Evolutionary conservation across 192 early-diverging fungal genomes (phyloP), one percentile per base, ranked within the genome.

Genomic region (Rhizoclosmatium globosum): DNA sequence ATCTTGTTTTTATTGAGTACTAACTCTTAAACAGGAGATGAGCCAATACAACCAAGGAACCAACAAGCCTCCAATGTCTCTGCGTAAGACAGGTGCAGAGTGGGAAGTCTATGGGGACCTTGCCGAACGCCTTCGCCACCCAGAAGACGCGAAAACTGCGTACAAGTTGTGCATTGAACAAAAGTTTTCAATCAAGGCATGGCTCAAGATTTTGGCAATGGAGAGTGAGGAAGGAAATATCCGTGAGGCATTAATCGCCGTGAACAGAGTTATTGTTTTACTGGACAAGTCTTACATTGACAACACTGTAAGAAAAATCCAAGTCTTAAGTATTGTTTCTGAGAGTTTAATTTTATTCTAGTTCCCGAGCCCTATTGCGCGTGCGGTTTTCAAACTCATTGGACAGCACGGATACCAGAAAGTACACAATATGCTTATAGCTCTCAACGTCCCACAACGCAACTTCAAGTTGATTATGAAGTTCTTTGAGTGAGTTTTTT

Each of bases 51-150:
- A 81, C 46, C 81, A 77, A 21, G 57, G 64, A 43, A 23, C 47
- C 7, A 47, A 58, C 45, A 69, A 60, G 21, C 48, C 77, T 45
- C 77, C 48, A 4, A 15, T 41, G 48, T 83, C 93, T 41, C 95
- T 96, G 79, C 94, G 95, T 44, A 97, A 97, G 85, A 96, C 95
- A 23, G 94, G 93, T 67, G 94, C 96, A 45, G 98, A 99, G 81
- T 99, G 98, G 98, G 98, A 99, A 82, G 89, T 97, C 38, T 93
- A 96, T 68, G 98, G 97, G 38, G 96, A 99, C 74, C 87, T 99
- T 61, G 94, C 94, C 1, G 85, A 92, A 58, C 91, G 98, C 45
- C 83, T 99, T 47, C 90, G 93, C 62, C 94, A 97, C 71, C 81
- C 88, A 71, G 92, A 93, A 2, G 98, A 99, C 78, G 96, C 96